Percentiles rank a stretch among this genome's conserved stretches.
These are phyloP conservation scores for Debaryomyces udenii DNA, from an alignment of 1,139 yeast species.

Conservation along the genomic window DNA sequence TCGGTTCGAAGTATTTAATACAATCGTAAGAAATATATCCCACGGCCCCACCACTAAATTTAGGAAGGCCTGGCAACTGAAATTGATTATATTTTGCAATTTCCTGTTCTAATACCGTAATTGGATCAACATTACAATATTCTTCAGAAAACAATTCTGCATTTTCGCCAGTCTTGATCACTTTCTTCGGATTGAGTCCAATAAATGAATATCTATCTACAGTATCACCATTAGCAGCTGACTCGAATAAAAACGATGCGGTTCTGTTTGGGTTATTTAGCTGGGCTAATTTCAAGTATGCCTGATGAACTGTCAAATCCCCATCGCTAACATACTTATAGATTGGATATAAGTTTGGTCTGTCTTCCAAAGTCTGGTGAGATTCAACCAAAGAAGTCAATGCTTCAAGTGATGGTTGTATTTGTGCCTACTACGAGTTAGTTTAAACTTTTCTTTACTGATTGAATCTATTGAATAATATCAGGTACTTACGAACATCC, in stretches of 20 bases:
- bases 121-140: constrained; percentile 67
- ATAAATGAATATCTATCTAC: constrained; percentile 89
- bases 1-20: constrained; percentile 93
- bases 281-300: constrained; percentile 79
- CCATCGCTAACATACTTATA: constrained; percentile 75
- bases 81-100: constrained; percentile 67
- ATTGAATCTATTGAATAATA: too few relatives aligned
- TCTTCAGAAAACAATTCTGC: constrained; percentile 34
- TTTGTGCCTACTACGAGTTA: constrained; percentile 28
- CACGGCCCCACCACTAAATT: constrained; percentile 91
- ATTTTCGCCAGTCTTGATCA: constrained; percentile 75
- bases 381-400: constrained; percentile 47
- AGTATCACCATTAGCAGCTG: constrained; percentile 86
- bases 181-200: constrained; percentile 81
- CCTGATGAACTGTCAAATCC: constrained; percentile 84
- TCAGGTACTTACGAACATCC: constrained; percentile 16
- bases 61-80: constrained; percentile 78
- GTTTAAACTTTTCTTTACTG: constrained; percentile 9
- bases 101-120: constrained; percentile 72
- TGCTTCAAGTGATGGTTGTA: constrained; percentile 66
- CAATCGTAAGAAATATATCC: constrained; percentile 97
- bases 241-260: constrained; percentile 82
- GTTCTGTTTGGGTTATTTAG: constrained; percentile 62
- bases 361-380: constrained; percentile 31
- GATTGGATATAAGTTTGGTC: constrained; percentile 75